Evolutionary conservation across 148 eudicot species (phyloP).

Genomic region (Bassia scoparia): DNA sequence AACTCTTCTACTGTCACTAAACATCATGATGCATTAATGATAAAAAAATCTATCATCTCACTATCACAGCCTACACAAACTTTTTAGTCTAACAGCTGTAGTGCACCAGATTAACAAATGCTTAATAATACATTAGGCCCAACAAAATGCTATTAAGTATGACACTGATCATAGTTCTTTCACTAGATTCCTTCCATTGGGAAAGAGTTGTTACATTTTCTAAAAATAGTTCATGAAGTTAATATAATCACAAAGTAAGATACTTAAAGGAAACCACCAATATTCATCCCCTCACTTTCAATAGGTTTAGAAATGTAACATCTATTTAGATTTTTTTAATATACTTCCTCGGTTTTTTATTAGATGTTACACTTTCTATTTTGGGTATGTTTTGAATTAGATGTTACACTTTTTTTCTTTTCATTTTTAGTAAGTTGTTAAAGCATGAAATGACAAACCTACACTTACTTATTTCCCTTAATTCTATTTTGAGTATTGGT

Average conservation of each 20-base stretch:
- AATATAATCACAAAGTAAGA: neutral
- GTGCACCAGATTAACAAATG: slow-evolving; percentile 15
- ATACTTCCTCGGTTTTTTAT: no score
- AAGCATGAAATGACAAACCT: no score
- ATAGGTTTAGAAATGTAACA: no score
- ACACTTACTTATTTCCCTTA: no score
- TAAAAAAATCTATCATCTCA: slow-evolving; percentile 2
- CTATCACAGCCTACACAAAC: slow-evolving; percentile 16
- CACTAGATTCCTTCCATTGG: neutral
- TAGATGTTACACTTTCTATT: no score
- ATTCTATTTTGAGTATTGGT: no score
- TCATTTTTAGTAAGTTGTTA: no score
- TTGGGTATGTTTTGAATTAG: no score
- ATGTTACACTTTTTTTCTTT: no score
- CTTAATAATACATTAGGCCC: neutral
- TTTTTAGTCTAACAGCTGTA: slow-evolving; percentile 20
- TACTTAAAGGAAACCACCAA: no score
- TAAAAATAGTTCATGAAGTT: neutral
- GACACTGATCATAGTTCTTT: neutral
- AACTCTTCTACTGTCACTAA: slow-evolving; percentile 17
- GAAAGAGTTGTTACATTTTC: neutral
- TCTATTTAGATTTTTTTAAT: no score
- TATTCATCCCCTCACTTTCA: neutral
- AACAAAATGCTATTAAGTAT: neutral
- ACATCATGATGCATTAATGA: slow-evolving; percentile 6